A percentile compares a stretch with the other conserved stretches of the same genome.
These are phyloP conservation scores for Wickerhamomyces xylosicus DNA, from an alignment of 805 yeast genomes.

Conservation along the genomic window DNA sequence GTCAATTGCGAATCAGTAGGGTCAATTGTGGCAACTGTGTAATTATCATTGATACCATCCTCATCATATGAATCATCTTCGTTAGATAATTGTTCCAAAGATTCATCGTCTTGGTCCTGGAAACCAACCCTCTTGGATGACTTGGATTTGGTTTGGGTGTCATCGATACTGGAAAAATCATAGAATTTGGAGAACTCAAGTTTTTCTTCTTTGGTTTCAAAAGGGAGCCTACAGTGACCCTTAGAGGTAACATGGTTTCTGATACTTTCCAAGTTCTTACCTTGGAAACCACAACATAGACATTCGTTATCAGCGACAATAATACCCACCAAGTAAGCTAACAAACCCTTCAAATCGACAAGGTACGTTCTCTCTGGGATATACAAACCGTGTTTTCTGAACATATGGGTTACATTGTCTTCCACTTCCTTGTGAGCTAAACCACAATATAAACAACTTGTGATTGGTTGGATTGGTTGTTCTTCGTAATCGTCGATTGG, in stretches of 20 bases:
- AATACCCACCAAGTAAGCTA: slow-evolving; percentile 69
- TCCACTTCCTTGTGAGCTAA: slow-evolving; percentile 41
- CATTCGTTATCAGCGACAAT: slow-evolving; percentile 81
- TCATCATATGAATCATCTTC: slow-evolving; percentile 18
- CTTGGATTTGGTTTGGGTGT: slow-evolving; percentile 18
- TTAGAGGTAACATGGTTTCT: slow-evolving; percentile 83
- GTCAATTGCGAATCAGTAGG: slow-evolving; percentile 52
- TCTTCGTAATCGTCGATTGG: slow-evolving; percentile 14
- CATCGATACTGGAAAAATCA: slow-evolving; percentile 66
- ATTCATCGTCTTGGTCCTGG: slow-evolving; percentile 20
- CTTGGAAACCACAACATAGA: slow-evolving; percentile 72
- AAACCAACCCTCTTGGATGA: slow-evolving; percentile 22
- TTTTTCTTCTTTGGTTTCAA: slow-evolving; percentile 71
- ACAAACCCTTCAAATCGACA: slow-evolving; percentile 56
- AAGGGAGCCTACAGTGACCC: slow-evolving; percentile 84
- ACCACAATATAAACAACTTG: slow-evolving; percentile 51
- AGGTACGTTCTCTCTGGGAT: slow-evolving; percentile 76
- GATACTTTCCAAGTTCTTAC: slow-evolving; percentile 74
- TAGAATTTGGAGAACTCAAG: slow-evolving; percentile 71
- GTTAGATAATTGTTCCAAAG: slow-evolving; percentile 8
- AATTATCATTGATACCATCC: slow-evolving; percentile 22
- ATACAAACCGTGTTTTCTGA: slow-evolving; percentile 69
- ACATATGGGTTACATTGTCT: slow-evolving; percentile 67
- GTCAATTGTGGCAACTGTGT: slow-evolving; percentile 31
- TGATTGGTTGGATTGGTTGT: slow-evolving; percentile 28